A percentile compares a stretch with the other conserved stretches of the same genome.
These are phyloP conservation scores for Zopfia rhizophila DNA, from an alignment of 2,329 filamentous ascomycete genomes.

Conservation along the genomic window DNA sequence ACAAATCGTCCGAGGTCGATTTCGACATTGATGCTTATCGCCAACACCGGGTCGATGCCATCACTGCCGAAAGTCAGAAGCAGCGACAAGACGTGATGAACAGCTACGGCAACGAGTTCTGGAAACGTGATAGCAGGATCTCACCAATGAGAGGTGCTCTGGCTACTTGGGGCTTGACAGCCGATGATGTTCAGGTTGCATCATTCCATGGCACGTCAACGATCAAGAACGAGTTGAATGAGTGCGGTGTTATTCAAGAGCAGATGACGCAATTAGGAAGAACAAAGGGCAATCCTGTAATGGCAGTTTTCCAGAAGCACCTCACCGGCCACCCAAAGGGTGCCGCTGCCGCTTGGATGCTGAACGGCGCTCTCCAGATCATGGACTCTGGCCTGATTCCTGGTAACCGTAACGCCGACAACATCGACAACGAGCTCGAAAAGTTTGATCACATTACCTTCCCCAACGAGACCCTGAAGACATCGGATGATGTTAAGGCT, in stretches of 20 bases:
- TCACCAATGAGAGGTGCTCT: constrained; percentile 51
- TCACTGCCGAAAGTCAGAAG: neutral
- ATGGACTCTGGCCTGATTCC: constrained; percentile 46
- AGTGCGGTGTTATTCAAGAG: constrained; percentile 46
- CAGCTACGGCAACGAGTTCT: constrained; percentile 43
- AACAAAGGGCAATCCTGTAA: constrained; percentile 42
- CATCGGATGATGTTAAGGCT: constrained; percentile 42
- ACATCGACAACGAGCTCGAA: constrained; percentile 40
- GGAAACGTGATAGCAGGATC: constrained; percentile 36
- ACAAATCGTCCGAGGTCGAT: constrained; percentile 7
- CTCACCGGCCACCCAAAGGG: constrained; percentile 54
- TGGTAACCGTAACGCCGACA: constrained; percentile 52
- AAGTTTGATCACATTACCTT: constrained; percentile 46
- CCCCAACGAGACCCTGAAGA: constrained; percentile 36
- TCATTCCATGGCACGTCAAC: constrained; percentile 57
- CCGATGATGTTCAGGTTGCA: constrained; percentile 53
- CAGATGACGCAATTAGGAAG: constrained; percentile 52
- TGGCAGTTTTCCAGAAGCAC: constrained; percentile 51
- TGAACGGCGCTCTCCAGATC: constrained; percentile 54
- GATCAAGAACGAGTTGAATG: constrained; percentile 53
- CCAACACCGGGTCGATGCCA: constrained; percentile 8
- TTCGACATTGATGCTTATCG: constrained; percentile 15
- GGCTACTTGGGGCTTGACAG: constrained; percentile 48
- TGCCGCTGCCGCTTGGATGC: constrained; percentile 50
- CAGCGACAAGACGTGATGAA: constrained; percentile 12